Base-by-base conservation (phyloP, 371 early-diverging fungal species). In the Mucor mucedo region DNA sequence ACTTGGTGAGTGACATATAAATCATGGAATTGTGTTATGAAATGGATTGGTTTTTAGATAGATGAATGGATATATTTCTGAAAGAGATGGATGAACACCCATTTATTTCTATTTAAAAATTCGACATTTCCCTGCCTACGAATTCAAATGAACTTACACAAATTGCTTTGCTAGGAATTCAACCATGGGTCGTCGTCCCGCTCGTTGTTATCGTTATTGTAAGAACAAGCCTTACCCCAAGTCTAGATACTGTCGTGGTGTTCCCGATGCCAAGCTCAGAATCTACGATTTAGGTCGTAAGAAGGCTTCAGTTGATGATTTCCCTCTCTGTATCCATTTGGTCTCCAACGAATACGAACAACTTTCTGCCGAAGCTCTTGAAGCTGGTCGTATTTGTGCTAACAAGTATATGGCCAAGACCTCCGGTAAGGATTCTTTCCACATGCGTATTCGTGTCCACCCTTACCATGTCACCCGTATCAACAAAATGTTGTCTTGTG, bases 401-500 rank as follows among this genome's bases (percentile, higher is more conserved):
- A 99, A 99, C 96, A 99, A 99, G 93, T 99, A 99, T 92, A 97
- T 99, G 80, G 83, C 95, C 81, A 99, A 98, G 92, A 85, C 83
- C 73, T 84, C 98, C 59, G 99, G 99, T 70, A 99, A 99, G 92
- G 99, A 99, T 76, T 95, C 98, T 57, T 99, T 99, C 98, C 99
- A 99, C 89, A 87, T 99, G 93, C 92, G 99, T 77, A 88, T 99
- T 60, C 95, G 98, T 75, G 98, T 99, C 70, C 99, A 99, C 86
- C 99, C 99, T 55, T 98, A 92, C 91, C 99, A 99, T 89, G 99
- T 99, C 59, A 84, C 99, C 72, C 97, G 99, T 82, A 99, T 99
- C 93, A 99, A 99, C 93, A 99, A 99, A 91, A 99, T 99, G 99
- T 93, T 99, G 92, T 99, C 99, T 70, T 99, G 99, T 86, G 99